These are phyloP conservation scores for Candida coquimbonensis DNA, from an alignment of 805 yeast species.

Conservation along the genomic window DNA sequence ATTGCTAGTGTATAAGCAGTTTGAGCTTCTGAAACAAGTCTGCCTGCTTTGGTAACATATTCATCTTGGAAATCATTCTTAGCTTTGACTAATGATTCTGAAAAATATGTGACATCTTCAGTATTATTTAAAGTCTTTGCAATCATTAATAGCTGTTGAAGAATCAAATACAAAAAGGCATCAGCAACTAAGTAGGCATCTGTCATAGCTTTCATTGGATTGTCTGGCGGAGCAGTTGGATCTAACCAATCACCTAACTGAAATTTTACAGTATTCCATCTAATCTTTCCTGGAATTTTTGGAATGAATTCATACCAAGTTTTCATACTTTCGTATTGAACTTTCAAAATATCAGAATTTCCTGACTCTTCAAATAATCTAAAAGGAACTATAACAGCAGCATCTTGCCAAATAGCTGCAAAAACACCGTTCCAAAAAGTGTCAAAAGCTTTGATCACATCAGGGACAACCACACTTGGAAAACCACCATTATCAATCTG, in stretches of 20 bases:
- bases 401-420: slow-evolving; percentile 18
- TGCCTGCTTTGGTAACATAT: slow-evolving; percentile 9
- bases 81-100: background rate
- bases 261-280: slow-evolving; percentile 10
- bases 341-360: slow-evolving; percentile 8
- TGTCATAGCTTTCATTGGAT: slow-evolving; percentile 12
- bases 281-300: slow-evolving; percentile 8
- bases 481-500: slow-evolving; percentile 13
- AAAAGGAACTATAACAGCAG: slow-evolving; percentile 15
- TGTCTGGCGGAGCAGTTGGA: slow-evolving; percentile 17
- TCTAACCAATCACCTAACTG: slow-evolving; percentile 18
- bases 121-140: slow-evolving; percentile 4
- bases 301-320: slow-evolving; percentile 16
- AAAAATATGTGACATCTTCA: slow-evolving; percentile 6
- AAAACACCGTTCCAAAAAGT: slow-evolving; percentile 9
- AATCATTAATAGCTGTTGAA: slow-evolving; percentile 8
- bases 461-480: slow-evolving; percentile 15
- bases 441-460: slow-evolving; percentile 9
- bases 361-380: slow-evolving; percentile 9
- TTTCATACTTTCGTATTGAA: slow-evolving; percentile 16
- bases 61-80: slow-evolving; percentile 11
- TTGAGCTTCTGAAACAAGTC: slow-evolving; percentile 9
- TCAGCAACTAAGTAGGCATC: slow-evolving; percentile 16
- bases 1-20: slow-evolving; percentile 14
- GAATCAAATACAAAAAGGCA: slow-evolving; percentile 12